Percentiles rank a stretch among this genome's conserved stretches.
Conservation (phyloP, 208 protist genomes). For the Leptomonas seymouri region DNA sequence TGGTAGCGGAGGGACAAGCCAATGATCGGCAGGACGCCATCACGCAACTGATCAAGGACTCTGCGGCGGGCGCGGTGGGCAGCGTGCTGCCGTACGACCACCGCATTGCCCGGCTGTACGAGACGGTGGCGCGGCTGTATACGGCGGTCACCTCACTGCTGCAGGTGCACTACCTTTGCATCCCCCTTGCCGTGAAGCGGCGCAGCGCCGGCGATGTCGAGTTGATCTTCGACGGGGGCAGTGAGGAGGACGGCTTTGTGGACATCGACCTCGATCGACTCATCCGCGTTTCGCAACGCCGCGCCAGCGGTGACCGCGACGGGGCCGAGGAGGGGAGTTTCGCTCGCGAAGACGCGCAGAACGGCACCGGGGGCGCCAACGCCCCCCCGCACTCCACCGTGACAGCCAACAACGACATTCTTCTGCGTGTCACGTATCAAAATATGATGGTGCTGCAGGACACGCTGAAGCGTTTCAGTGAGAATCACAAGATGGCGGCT, state of each 20-base stretch:
- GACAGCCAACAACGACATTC: slow-evolving; percentile 53
- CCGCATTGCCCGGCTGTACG: slow-evolving; percentile 72
- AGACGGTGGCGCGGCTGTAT: slow-evolving; percentile 61
- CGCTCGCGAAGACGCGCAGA: slow-evolving; percentile 8
- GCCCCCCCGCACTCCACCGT: slow-evolving; percentile 16
- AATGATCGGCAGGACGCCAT: slow-evolving; percentile 38
- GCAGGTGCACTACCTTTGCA: slow-evolving; percentile 78
- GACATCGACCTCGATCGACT: slow-evolving; percentile 72
- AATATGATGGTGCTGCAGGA: slow-evolving; percentile 70
- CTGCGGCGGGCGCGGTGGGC: slow-evolving; percentile 10
- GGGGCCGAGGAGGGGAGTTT: slow-evolving; percentile 1
- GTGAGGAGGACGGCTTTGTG: slow-evolving; percentile 50
- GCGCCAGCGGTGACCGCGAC: background rate
- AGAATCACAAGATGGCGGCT: slow-evolving; percentile 76
- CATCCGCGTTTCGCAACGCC: slow-evolving; percentile 37
- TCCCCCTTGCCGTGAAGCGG: slow-evolving; percentile 40
- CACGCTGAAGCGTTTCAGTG: slow-evolving; percentile 72
- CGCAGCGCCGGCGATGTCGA: slow-evolving; percentile 56
- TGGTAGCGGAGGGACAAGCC: background rate
- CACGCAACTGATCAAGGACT: slow-evolving; percentile 34
- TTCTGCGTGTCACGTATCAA: slow-evolving; percentile 59
- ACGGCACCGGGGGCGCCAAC: background rate
- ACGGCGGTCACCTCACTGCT: slow-evolving; percentile 66
- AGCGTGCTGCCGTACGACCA: slow-evolving; percentile 66
- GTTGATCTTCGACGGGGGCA: slow-evolving; percentile 65